Percentiles rank a stretch among this genome's conserved stretches.
Conservation (phyloP, 768 basidiomycete species). For the Lentinus tigrinus region DNA sequence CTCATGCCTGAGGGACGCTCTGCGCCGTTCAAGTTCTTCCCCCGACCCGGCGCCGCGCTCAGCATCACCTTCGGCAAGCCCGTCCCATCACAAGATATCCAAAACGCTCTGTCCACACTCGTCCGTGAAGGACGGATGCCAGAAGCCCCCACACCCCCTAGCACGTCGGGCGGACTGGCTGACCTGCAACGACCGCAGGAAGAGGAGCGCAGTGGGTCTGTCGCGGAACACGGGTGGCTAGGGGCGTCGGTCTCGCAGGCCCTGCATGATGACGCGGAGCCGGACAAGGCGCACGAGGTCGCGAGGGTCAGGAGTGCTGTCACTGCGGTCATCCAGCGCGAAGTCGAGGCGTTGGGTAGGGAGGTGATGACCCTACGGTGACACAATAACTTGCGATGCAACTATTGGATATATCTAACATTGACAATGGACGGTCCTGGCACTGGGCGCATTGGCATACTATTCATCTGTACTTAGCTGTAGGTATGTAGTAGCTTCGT, state of each 20-base stretch:
- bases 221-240: conserved; percentile 14
- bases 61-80: conserved; percentile 82
- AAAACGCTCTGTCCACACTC: conserved; percentile 17
- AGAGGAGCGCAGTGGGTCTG: conserved; percentile 10
- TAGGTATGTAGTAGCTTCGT: too few species aligned
- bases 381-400: not conserved
- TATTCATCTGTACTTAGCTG: too few species aligned
- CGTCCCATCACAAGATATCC: conserved; percentile 44
- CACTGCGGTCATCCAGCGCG: conserved; percentile 30
- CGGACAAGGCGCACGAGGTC: conserved; percentile 3
- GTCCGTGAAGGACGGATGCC: conserved; percentile 2
- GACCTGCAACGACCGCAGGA: not conserved
- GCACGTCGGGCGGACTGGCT: not conserved
- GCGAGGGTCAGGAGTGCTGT: conserved; percentile 28
- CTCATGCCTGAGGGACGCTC: conserved; percentile 86
- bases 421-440: too few species aligned
- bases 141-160: not conserved
- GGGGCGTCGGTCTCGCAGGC: conserved; percentile 3
- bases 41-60: conserved; percentile 60
- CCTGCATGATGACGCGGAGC: not conserved
- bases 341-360: conserved; percentile 29
- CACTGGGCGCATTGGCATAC: too few species aligned
- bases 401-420: not conserved
- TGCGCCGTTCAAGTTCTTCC: conserved; percentile 71
- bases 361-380: not conserved